Evolutionary conservation across 2,329 filamentous ascomycete genomes (phyloP).

Genomic region (Aspergillus sp.): DNA sequence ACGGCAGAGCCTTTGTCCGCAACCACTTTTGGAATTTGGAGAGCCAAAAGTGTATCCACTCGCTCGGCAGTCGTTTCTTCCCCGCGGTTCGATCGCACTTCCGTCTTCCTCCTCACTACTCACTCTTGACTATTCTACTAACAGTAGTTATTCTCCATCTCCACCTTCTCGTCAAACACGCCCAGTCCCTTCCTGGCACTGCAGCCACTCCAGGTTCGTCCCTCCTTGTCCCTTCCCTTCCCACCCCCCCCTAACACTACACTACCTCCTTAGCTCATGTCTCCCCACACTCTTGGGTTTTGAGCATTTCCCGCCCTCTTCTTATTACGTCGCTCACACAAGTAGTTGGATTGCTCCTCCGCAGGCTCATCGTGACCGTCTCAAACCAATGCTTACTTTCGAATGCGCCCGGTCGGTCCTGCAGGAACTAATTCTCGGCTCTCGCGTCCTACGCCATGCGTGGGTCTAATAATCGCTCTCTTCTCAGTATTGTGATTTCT

Average conservation of each 20-base stretch:
- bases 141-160: neutral
- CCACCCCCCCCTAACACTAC: neutral
- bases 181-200: neutral
- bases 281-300: neutral
- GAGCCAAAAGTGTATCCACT: too few relatives aligned
- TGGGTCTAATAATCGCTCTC: conserved; percentile 1
- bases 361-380: neutral
- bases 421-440: neutral
- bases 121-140: neutral
- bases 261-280: too few relatives aligned
- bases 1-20: conserved; percentile 24
- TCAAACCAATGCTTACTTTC: neutral
- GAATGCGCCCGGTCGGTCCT: neutral
- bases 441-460: conserved; percentile 6
- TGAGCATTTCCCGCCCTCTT: neutral
- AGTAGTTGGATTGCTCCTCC: neutral
- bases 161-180: neutral
- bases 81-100: conserved; percentile 13
- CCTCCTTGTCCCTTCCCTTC: neutral
- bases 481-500: conserved; percentile 18
- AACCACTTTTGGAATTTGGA: neutral
- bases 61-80: conserved; percentile 11
- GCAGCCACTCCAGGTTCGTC: neutral
- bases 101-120: conserved; percentile 3
- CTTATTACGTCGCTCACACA: neutral